Conservation (phyloP, 371 early-diverging fungal genomes). For the Rhizomucor pusillus region DNA sequence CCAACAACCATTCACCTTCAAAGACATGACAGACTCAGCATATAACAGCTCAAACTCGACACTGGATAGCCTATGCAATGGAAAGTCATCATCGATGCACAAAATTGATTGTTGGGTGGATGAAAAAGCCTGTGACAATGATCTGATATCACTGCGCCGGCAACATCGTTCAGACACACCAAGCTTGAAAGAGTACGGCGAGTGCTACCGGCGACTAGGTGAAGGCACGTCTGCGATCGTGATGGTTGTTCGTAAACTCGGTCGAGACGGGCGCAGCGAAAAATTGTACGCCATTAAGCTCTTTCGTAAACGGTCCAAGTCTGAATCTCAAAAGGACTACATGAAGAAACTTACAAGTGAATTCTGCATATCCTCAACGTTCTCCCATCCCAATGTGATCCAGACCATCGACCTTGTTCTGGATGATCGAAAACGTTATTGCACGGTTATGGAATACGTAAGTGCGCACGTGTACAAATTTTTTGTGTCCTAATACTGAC, state of each 20-base stretch:
- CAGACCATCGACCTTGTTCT: constrained; percentile 91
- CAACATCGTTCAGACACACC: constrained; percentile 13
- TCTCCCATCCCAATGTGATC: constrained; percentile 80
- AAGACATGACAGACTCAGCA: constrained; percentile 17
- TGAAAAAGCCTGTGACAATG: too few relatives aligned
- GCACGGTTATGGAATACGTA: constrained; percentile 93
- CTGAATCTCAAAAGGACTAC: constrained; percentile 60
- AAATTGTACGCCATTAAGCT: constrained; percentile 58
- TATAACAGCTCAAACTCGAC: constrained; percentile 21
- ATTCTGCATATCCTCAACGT: constrained; percentile 88
- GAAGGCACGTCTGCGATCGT: constrained; percentile 92
- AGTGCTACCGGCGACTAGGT: constrained; percentile 78
- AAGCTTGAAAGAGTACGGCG: constrained; percentile 71
- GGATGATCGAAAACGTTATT: constrained; percentile 88
- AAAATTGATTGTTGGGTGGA: too few relatives aligned
- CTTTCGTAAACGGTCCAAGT: constrained; percentile 60
- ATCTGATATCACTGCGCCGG: too few relatives aligned
- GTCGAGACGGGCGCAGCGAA: constrained; percentile 41
- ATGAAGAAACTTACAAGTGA: constrained; percentile 82
- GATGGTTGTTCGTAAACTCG: constrained; percentile 75
- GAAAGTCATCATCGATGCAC: too few relatives aligned
- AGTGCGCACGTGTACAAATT: constrained; percentile 10
- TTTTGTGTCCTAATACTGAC: neutral
- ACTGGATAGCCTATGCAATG: constrained; percentile 12
- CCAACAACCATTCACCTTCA: too few relatives aligned